Conservation (phyloP, 345 rosid genomes). For the Gossypium stocksii region DNA sequence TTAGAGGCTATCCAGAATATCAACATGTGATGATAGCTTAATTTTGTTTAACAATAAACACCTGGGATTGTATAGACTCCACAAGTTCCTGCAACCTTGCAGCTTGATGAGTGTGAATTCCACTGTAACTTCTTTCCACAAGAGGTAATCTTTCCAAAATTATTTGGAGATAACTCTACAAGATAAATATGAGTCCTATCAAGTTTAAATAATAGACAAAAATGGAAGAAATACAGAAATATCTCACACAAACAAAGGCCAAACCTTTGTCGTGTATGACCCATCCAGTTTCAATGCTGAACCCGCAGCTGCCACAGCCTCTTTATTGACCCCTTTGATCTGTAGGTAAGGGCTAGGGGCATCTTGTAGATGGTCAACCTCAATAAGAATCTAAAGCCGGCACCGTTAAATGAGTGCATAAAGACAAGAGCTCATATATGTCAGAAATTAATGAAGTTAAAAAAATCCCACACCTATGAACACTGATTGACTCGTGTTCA, state of each 20-base stretch:
- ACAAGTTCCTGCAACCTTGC: slow-evolving; percentile 87
- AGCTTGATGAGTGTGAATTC: slow-evolving; percentile 76
- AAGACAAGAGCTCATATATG: background rate
- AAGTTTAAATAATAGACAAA: background rate
- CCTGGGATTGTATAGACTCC: slow-evolving; percentile 91
- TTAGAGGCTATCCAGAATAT: background rate
- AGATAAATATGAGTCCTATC: background rate
- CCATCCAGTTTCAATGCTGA: slow-evolving; percentile 81
- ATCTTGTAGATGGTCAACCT: slow-evolving; percentile 94
- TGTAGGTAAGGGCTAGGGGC: slow-evolving; percentile 75
- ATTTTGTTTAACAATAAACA: slow-evolving; percentile 17
- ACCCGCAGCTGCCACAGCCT: slow-evolving; percentile 91
- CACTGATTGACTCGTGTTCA: background rate
- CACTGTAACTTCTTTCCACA: slow-evolving; percentile 63
- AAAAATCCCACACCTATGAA: background rate
- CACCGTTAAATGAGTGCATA: background rate
- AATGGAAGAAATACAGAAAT: background rate
- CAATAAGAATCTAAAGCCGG: slow-evolving; percentile 63
- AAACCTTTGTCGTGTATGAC: slow-evolving; percentile 95
- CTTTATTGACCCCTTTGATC: slow-evolving; percentile 94
- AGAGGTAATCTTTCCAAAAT: slow-evolving; percentile 76
- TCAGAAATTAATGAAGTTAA: background rate
- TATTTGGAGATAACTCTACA: slow-evolving; percentile 88
- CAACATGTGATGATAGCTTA: background rate
- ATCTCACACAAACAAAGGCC: slow-evolving; percentile 6